Base-by-base conservation (phyloP, 768 basidiomycete genomes). In the Leccinum truebloodii region DNA sequence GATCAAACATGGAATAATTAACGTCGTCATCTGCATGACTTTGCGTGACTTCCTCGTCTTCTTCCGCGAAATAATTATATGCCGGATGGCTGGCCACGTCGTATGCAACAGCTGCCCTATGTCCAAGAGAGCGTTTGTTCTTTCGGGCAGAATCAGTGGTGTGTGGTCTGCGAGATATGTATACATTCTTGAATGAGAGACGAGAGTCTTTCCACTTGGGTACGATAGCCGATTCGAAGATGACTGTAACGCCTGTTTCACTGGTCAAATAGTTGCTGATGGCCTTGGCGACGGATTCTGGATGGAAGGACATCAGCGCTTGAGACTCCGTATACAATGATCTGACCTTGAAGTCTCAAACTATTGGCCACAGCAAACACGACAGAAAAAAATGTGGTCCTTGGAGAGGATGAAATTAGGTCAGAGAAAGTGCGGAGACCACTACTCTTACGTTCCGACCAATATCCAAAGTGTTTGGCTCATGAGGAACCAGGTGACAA, bases 141-240 rank as follows among this genome's bases (percentile, higher is more conserved):
- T 62, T 67, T 35, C 62, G 46, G 6, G 58, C 39, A 14, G 63
- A 57, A 9, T 68, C 32, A 6, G 66, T 63, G 10, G 71, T 61
- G 32, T 67, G 62, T 3, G 92, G 90, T 6, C 94, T 83, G 10
- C 94, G 87, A 24, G 94, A 95, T 51, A 99, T 81, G 67, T 92
- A 98, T 49, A 98, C 95, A 66, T 98, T 97, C 72, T 94, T 94
- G 83, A 99, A 96, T 0, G 95, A 95, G 57, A 99, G 89, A 14
- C 90, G 88, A 10, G 94, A 95, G 68, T 95, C 93, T 63, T 94
- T 92, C 94, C 95, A 97, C 73, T 94, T 95, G 3, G 97, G 96
- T 10, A 98, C 95, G 67, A 98, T 95, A 32, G 97, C 97, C 5
- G 92, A 94, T 75, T 99, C 97, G 72, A 98, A 98, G 56, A 96